phyloP scores from a whole-genome alignment of 495 filamentous ascomycete species.

The Copromyces sp. region DNA sequence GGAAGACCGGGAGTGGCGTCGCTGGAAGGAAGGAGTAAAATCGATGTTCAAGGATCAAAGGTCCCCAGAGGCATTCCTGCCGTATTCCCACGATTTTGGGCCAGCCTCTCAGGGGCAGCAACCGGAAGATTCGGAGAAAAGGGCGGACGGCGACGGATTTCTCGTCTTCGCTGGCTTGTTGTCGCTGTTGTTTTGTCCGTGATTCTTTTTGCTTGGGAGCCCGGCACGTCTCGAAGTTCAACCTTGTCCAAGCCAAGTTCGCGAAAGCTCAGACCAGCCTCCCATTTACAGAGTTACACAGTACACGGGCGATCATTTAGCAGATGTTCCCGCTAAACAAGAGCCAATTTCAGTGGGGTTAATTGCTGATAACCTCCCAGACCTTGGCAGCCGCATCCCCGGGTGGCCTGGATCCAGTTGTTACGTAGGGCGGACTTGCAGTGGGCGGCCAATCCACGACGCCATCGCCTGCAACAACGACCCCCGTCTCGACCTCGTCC shows the following conservation, averaged over 20 bases:
- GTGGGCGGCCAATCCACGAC: not conserved
- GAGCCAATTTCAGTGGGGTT: not conserved
- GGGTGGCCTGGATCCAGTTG: not conserved
- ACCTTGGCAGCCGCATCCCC: not conserved
- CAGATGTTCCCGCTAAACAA: not conserved
- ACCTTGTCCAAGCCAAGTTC: not conserved
- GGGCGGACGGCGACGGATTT: not conserved
- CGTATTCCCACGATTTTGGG: conserved; percentile 3
- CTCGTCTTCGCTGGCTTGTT: not conserved
- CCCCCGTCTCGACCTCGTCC: not conserved
- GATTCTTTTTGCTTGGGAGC: not conserved
- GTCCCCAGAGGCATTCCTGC: conserved; percentile 19
- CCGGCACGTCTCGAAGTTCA: not conserved
- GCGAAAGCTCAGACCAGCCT: not conserved
- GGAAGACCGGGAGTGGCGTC: conserved; percentile 1
- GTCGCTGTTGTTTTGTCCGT: not conserved
- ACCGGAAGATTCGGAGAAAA: not conserved
- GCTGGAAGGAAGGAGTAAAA: conserved; percentile 1
- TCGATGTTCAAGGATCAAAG: not conserved
- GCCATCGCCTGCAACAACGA: not conserved
- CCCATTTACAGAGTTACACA: not conserved
- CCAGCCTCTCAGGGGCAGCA: conserved; percentile 18
- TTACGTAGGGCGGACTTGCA: not conserved
- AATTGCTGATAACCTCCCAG: not conserved
- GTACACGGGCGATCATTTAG: not conserved